Percentiles rank a stretch among this genome's conserved stretches.
These are phyloP conservation scores for Amanita phalloides DNA, from an alignment of 768 basidiomycete genomes.

Conservation along the genomic window DNA sequence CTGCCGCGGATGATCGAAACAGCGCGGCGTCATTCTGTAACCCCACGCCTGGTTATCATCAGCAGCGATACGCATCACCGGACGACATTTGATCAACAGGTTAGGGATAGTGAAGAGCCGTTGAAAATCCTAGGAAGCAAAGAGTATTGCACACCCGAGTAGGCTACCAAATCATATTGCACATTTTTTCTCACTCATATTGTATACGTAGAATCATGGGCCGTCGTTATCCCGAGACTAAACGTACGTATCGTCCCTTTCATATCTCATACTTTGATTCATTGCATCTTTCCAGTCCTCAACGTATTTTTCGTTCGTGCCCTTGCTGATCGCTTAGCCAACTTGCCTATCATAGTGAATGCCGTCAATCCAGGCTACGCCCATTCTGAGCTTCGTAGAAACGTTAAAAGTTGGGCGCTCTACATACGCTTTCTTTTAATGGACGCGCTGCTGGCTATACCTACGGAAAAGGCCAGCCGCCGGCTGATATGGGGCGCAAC, in stretches of 20 bases:
- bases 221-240: conserved; percentile 20
- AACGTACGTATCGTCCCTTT: conserved; percentile 16
- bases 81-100: conserved; percentile 13
- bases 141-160: conserved; percentile 18
- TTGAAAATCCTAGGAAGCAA: conserved; percentile 20
- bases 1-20: conserved; percentile 32
- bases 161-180: not conserved
- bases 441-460: conserved; percentile 21
- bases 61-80: conserved; percentile 30
- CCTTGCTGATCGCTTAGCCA: conserved; percentile 18
- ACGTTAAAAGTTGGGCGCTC: conserved; percentile 11
- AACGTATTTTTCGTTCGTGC: conserved; percentile 28
- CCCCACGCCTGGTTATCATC: conserved; percentile 29
- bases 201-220: conserved; percentile 7
- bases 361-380: conserved; percentile 33
- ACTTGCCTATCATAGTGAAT: conserved; percentile 21
- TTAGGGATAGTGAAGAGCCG: conserved; percentile 18
- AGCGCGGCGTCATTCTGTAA: conserved; percentile 17
- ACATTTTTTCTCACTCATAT: not conserved
- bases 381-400: conserved; percentile 22
- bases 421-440: conserved; percentile 12
- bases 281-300: conserved; percentile 19
- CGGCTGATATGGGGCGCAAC: conserved; percentile 24
- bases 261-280: not conserved
- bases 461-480: conserved; percentile 25